Base-by-base conservation (phyloP, 2,329 filamentous ascomycete species). In the Fusarium duplospermum region DNA sequence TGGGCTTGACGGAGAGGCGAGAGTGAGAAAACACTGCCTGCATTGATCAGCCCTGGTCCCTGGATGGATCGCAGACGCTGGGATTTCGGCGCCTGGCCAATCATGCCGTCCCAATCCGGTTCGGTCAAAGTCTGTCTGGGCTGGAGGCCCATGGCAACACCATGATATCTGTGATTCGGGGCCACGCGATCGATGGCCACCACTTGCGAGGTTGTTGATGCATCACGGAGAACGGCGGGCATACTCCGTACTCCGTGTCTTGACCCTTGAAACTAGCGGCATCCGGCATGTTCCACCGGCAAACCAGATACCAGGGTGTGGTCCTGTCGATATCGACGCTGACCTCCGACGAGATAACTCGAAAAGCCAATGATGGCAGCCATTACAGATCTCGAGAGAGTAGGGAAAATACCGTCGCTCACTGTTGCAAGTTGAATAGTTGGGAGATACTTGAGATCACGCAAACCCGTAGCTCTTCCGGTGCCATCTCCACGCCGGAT, bases 21-120 rank as follows among this genome's bases (percentile, higher is more conserved):
- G 40, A 35, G 29, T 18, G 67, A 67, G 71, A 56, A 73, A 59
- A 71, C 38, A 73, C 47, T 62, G 70, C 50, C 38, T 67, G 71
- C 71, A 71, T 71, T 47, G 24, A 56, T 10, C 52, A 71, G 50
- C 29, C 54, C 36, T 18, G 56, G 57, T 61, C 62, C 35, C 57
- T 45, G 27, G 36, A 45, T 60, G 57, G 57, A 22, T 31, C 38
- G 8, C 20, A 29, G 27, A 61, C 18, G 36, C 38, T 20, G 27
- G 57, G 57, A 45, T 42, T 36, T 24, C 16, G 31, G 14, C n/a
- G 7, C 7, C 33, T n/a, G n/a, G 29, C 59, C 42, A 62, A 52
- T 62, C 20, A 22, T 6, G 31, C 33, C 10, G 14, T 35, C 36
- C 29, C 59, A 18, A 50, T 27, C 59, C 8, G 24, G 42, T 22